Conservation (phyloP, 345 rosid genomes). For the Corchorus capsularis region DNA sequence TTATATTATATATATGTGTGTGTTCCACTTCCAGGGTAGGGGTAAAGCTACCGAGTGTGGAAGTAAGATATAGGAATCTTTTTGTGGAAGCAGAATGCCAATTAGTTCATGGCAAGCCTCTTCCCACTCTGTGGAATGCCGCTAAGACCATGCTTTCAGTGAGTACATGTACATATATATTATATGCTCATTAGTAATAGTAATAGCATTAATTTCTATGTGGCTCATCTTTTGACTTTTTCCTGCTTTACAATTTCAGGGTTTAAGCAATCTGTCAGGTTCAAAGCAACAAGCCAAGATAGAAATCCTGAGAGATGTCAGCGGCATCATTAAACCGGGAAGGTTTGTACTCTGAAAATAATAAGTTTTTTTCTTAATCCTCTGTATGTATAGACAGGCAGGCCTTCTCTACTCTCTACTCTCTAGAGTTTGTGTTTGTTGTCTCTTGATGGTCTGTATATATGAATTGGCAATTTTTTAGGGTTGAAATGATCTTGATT, state of each 20-base stretch:
- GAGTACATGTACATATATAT: not conserved
- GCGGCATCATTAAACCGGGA: constrained; percentile 63
- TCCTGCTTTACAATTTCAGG: not conserved
- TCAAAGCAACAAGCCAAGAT: constrained; percentile 46
- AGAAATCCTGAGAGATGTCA: constrained; percentile 50
- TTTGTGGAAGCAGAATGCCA: constrained; percentile 44
- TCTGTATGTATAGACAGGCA: not conserved
- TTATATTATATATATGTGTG: not conserved
- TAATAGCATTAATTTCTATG: not conserved
- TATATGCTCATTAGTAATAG: not conserved
- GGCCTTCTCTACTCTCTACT: no score
- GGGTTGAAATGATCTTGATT: not conserved
- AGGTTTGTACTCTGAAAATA: constrained; percentile 39
- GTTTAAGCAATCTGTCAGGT: constrained; percentile 27
- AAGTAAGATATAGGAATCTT: constrained; percentile 44
- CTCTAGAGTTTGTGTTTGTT: not conserved
- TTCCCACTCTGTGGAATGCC: constrained; percentile 51
- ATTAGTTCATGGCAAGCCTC: constrained; percentile 44
- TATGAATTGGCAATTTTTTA: not conserved
- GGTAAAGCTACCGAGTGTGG: constrained; percentile 40
- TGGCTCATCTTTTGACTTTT: not conserved
- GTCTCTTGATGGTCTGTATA: not conserved
- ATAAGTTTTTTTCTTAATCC: not conserved
- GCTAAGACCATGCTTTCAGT: constrained; percentile 30
- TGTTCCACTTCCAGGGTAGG: constrained; percentile 51